Evolutionary conservation across 176 grass and related monocot species (phyloP).

Genomic region (Musa beccarii): DNA sequence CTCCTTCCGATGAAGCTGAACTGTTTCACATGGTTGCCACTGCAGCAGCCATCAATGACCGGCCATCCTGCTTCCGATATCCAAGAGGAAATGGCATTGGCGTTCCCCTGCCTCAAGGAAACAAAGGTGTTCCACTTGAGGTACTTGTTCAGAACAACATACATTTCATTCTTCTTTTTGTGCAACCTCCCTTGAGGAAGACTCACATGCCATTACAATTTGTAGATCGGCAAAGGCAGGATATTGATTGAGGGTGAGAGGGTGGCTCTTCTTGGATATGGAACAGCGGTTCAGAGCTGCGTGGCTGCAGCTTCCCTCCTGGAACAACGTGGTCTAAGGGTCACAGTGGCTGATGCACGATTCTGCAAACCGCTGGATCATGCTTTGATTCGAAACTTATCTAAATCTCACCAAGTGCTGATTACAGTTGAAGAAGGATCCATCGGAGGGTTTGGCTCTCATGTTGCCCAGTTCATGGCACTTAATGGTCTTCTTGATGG

Average conservation of each 20-base stretch:
- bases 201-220: background rate
- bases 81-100: conserved; percentile 87
- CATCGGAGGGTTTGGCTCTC: conserved; percentile 87
- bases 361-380: conserved; percentile 97
- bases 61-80: conserved; percentile 82
- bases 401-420: conserved; percentile 71
- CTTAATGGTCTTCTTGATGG: conserved; percentile 84
- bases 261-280: conserved; percentile 87
- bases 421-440: conserved; percentile 97
- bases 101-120: conserved; percentile 52
- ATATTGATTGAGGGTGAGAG: conserved; percentile 65
- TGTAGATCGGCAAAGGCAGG: conserved; percentile 75
- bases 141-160: conserved; percentile 16
- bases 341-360: conserved; percentile 82
- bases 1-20: conserved; percentile 88
- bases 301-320: conserved; percentile 48
- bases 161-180: background rate
- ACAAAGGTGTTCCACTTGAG: conserved; percentile 82
- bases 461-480: conserved; percentile 94
- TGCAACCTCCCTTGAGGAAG: background rate
- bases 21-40: conserved; percentile 96
- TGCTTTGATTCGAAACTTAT: conserved; percentile 60
- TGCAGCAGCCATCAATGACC: conserved; percentile 77
- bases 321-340: conserved; percentile 45
- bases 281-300: conserved; percentile 83